Conservation (phyloP, 345 rosid genomes). For the Sonneratia alba region DNA sequence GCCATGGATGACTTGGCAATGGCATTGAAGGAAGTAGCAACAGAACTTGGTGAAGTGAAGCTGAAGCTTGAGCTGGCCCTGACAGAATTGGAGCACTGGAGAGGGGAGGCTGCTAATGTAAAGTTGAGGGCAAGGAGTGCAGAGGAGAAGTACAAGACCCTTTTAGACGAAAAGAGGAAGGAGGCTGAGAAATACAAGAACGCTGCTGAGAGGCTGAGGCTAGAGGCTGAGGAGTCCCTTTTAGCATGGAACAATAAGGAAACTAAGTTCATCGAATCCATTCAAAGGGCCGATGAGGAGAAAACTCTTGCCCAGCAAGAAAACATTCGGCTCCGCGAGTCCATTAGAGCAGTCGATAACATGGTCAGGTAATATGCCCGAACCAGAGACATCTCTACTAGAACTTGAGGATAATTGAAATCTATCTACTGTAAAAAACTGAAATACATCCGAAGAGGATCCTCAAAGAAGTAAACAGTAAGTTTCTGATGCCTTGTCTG, state of each 20-base stretch:
- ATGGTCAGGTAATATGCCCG: slow-evolving; percentile 8
- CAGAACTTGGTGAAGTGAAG: slow-evolving; percentile 40
- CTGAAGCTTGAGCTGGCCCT: slow-evolving; percentile 33
- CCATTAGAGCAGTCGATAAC: slow-evolving; percentile 34
- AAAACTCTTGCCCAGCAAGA: slow-evolving; percentile 38
- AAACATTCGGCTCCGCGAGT: slow-evolving; percentile 34
- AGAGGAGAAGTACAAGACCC: slow-evolving; percentile 22
- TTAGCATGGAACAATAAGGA: slow-evolving; percentile 84
- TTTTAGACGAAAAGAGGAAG: slow-evolving; percentile 31
- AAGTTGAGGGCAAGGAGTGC: slow-evolving; percentile 20
- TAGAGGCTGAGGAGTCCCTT: slow-evolving; percentile 72
- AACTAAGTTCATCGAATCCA: slow-evolving; percentile 50
- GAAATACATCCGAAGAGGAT: too few relatives aligned
- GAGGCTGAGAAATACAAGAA: slow-evolving; percentile 49
- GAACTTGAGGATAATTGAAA: too few relatives aligned
- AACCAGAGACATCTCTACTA: background rate
- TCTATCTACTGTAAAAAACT: too few relatives aligned
- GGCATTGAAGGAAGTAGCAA: slow-evolving; percentile 70
- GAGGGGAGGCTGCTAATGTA: slow-evolving; percentile 25
- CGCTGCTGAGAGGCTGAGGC: slow-evolving; percentile 48
- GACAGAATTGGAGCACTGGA: slow-evolving; percentile 33
- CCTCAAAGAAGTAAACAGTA: too few relatives aligned
- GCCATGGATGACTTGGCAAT: slow-evolving; percentile 84
- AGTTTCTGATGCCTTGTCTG: too few relatives aligned
- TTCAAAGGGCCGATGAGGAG: slow-evolving; percentile 69